Percentiles rank a stretch among this genome's conserved stretches.
phyloP scores from a whole-genome alignment of 768 basidiomycete genomes.

The Podaxis carcinomalis region DNA sequence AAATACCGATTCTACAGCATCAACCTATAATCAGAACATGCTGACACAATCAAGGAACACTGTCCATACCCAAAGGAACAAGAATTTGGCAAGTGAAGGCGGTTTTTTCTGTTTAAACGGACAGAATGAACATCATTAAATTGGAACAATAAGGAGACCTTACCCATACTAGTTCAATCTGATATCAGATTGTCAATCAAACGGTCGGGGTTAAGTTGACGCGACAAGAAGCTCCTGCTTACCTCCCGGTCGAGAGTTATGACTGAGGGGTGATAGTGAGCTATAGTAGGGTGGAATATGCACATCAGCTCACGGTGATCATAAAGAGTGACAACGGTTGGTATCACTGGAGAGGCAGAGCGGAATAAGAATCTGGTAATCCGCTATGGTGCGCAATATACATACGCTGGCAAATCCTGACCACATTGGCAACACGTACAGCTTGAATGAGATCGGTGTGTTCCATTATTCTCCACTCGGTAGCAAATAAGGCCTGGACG shows the following conservation, averaged over 20 bases:
- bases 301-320: not conserved
- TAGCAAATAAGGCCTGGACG: not conserved
- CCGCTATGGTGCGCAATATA: not conserved
- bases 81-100: constrained; percentile 18
- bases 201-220: not conserved
- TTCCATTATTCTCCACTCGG: not conserved
- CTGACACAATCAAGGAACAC: not conserved
- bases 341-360: constrained; percentile 13
- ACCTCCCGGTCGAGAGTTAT: constrained; percentile 26
- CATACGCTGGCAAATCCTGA: constrained; percentile 21
- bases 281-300: not conserved
- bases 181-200: not conserved
- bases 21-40: not conserved
- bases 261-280: constrained; percentile 12
- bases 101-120: constrained; percentile 17
- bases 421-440: constrained; percentile 11
- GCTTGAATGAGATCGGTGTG: not conserved
- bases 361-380: not conserved
- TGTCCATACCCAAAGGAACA: constrained; percentile 21
- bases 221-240: not conserved
- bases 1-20: constrained; percentile 24
- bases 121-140: not conserved
- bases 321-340: constrained; percentile 15
- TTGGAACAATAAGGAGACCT: not conserved
- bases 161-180: constrained; percentile 27